A percentile compares a stretch with the other conserved stretches of the same genome.
Conservation (phyloP, 2,329 filamentous ascomycete species). For the Kalmusia sp. region DNA sequence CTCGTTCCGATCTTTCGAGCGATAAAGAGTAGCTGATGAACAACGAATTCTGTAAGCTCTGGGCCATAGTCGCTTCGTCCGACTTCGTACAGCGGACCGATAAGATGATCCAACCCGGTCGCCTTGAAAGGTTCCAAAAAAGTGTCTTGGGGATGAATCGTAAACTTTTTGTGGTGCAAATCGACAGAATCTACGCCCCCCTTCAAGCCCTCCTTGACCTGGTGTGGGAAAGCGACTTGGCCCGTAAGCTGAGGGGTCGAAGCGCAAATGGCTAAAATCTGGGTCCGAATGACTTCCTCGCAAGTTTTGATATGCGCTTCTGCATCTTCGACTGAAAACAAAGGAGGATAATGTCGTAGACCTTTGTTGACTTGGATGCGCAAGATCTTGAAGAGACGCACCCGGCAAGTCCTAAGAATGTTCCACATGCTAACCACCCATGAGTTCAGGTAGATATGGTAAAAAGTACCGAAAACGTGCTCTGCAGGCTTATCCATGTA, state of each 20-base stretch:
- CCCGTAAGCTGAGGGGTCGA: constrained; percentile 38
- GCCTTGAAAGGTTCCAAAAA: constrained; percentile 26
- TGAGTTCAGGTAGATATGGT: constrained; percentile 38
- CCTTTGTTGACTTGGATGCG: constrained; percentile 28
- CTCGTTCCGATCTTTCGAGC: constrained; percentile 32
- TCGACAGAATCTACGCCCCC: not conserved
- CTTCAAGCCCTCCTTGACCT: not conserved
- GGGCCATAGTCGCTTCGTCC: constrained; percentile 18
- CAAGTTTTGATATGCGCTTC: constrained; percentile 15
- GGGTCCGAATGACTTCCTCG: constrained; percentile 21
- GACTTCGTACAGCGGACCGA: constrained; percentile 34
- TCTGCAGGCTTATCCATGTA: constrained; percentile 19
- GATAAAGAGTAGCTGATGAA: constrained; percentile 30
- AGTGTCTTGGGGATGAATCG: constrained; percentile 28
- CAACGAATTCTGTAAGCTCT: constrained; percentile 28
- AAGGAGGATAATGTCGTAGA: constrained; percentile 12
- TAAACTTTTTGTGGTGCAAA: constrained; percentile 10
- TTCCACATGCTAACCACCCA: constrained; percentile 44
- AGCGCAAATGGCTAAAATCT: constrained; percentile 25
- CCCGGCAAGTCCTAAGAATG: constrained; percentile 30
- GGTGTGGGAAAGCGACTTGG: constrained; percentile 32
- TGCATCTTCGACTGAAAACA: constrained; percentile 19
- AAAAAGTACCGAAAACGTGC: constrained; percentile 27
- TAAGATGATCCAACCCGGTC: constrained; percentile 33
- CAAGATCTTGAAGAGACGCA: constrained; percentile 31